phyloP scores from a whole-genome alignment of 208 protist species.

The Wallacemonas sp. region DNA sequence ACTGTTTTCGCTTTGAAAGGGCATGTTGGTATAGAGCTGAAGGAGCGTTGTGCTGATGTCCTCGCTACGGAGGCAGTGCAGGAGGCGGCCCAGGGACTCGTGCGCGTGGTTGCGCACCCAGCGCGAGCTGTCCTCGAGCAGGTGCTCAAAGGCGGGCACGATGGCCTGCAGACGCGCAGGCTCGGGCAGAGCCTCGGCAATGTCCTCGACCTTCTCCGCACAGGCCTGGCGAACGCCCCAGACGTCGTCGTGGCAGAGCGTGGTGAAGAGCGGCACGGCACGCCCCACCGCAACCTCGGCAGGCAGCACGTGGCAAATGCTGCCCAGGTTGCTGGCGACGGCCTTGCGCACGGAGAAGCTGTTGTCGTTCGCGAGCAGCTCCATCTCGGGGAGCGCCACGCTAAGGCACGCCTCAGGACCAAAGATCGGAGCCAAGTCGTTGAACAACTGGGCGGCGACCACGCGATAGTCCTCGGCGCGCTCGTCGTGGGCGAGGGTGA shows the following conservation, averaged over 20 bases:
- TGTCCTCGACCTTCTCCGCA: conserved; percentile 80
- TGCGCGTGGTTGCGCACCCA: conserved; percentile 94
- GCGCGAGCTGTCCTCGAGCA: conserved; percentile 87
- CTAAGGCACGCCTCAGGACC: conserved; percentile 64
- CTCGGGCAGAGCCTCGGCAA: conserved; percentile 62
- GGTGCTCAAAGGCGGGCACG: conserved; percentile 64
- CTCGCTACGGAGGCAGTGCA: conserved; percentile 86
- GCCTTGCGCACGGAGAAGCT: conserved; percentile 91
- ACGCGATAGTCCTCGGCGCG: conserved; percentile 95
- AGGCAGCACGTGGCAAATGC: conserved; percentile 51
- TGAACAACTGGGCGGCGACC: conserved; percentile 90
- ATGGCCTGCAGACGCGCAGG: conserved; percentile 60
- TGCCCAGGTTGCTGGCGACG: conserved; percentile 81
- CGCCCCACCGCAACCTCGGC: conserved; percentile 45
- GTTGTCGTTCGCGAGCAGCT: conserved; percentile 86
- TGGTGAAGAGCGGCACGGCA: conserved; percentile 80
- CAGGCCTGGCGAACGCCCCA: conserved; percentile 96
- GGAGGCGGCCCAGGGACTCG: conserved; percentile 90
- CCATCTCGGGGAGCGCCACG: conserved; percentile 82
- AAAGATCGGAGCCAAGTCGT: conserved; percentile 83
- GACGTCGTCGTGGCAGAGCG: conserved; percentile 94
- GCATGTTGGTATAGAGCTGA: conserved; percentile 93
- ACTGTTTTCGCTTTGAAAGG: conserved; percentile 80
- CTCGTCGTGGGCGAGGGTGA: conserved; percentile 93
- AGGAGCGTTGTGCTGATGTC: conserved; percentile 86